Base-by-base conservation (phyloP, 257 asterid genomes). In the Fraxinus excelsior region DNA sequence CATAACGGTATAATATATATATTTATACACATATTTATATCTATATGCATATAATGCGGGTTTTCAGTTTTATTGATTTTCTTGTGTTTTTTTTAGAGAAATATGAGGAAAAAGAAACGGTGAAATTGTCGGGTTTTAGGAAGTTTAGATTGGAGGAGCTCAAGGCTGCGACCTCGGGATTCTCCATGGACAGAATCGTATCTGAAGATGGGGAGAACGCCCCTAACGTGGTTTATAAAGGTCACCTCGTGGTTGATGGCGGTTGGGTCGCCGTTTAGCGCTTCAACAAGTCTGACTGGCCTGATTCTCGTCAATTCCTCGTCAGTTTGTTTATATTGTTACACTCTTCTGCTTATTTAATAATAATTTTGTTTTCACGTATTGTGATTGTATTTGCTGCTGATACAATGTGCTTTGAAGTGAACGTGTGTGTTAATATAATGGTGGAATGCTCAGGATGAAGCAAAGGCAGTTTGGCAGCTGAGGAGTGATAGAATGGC, bases 141-240 rank as follows among this genome's bases (percentile, higher is more conserved):
- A 86, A 84, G 71, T 86, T 80, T 60, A 74, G 87, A 38, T 80
- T 86, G 79, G 88, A 86, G 35, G 87, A 86, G 79, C 76, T 86
- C 7, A 84, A 74, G 79, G 53, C 76, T 73, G 90, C 85, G 16
- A 84, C 90, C 78, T 86, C 85, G 53, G 85, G 84, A 60, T 86
- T 86, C 80, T 74, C 86, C 28, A 76, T 40, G 16, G 84, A 84
- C 72, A 84, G 83, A 81, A 84, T 86, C 53, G 88, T 86, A 32
- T 86, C 90, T 29, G 90, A 86, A 78, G 88, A 86, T 73, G 90
- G 88, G 51, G 84, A 80, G 25, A 84, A 80, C 49, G 88, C 90
- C 4, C 87, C 90, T 1, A 86, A 86, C 31, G 85, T 86, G 72
- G 90, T 86, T 73, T 86, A 80, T 58, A 86, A 80, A 79, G 90